Evolutionary conservation across 805 yeast genomes (phyloP).

Genomic region (Metschnikowia dekortorum): DNA sequence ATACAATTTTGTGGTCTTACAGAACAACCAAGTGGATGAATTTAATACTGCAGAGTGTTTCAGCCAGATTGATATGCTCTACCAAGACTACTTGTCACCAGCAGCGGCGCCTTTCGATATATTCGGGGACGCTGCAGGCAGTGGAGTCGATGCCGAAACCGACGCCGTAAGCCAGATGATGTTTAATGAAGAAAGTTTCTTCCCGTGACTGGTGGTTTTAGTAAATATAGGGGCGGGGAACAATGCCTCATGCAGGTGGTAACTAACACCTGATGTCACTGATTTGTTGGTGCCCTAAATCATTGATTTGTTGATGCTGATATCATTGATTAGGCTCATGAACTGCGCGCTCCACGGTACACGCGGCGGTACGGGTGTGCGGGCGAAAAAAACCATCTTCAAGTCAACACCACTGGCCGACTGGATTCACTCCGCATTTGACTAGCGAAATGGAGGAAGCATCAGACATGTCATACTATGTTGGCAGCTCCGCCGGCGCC

Average conservation of each 20-base stretch:
- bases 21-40: background rate
- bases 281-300: too few relatives aligned
- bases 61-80: background rate
- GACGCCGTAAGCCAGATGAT: background rate
- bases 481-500: conserved; percentile 25
- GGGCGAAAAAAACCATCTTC: conserved; percentile 1
- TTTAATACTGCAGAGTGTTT: background rate
- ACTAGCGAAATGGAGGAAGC: conserved; percentile 15
- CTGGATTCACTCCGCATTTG: background rate
- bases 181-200: background rate
- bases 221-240: too few relatives aligned
- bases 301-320: too few relatives aligned
- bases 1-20: conserved; percentile 6
- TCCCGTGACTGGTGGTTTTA: too few relatives aligned
- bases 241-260: too few relatives aligned
- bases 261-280: too few relatives aligned
- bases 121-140: background rate
- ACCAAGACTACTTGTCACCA: background rate
- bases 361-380: conserved; percentile 1
- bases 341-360: too few relatives aligned
- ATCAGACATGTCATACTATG: conserved; percentile 28
- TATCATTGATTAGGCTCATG: too few relatives aligned
- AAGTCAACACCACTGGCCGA: background rate
- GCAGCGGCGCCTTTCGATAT: background rate
- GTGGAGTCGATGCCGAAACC: background rate